Base-by-base conservation (phyloP, 1,284 basidiomycete species). In the Cutaneotrichosporon cyanovorans region DNA sequence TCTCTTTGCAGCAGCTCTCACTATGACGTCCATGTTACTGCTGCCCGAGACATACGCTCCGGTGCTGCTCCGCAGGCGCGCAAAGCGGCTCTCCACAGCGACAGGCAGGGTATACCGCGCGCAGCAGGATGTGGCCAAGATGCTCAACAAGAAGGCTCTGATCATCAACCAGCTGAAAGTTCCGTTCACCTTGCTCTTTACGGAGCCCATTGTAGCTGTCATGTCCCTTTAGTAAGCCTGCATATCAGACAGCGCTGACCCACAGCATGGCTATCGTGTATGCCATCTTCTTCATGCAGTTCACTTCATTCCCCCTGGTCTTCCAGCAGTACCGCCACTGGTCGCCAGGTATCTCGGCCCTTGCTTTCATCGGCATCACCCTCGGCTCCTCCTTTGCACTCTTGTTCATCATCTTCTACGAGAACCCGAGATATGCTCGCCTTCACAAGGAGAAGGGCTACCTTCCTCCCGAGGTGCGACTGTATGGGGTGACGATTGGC, bases 321-420 rank as follows among this genome's bases (percentile, higher is more conserved):
- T 67, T 69, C 53, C 59, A 68, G 37, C 44, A 55, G 16, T 35
- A 44, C 12, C 59, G 67, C 42, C 60, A 61, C 16, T 69, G 67
- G 67, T 51, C 51, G 0, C 53, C 62, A 3, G 81, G 82, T 5
- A 58, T 80, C 56, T 74, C 76, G 2, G 82, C 82, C 2, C 75
- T 83, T 3, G 78, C 80, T 0, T 84, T 84, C 65, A 72, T 84
- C 23, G 81, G 81, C 16, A 74, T 84, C 30, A 79, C 81, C 0
- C 52, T 80, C 7, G 82, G 80, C 1, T 75, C 79, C 15, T 69
- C 73, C 15, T 58, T 78, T 4, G 76, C 80, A 16, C 76, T 79
- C 0, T 62, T 78, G 10, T 78, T 80, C 61, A 80, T 80, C 56
- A 73, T 72, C 32, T 54, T 61, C 28, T 34, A 43, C 50, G 53